Evolutionary conservation across 1,284 basidiomycete species (phyloP).

Genomic region (Pterulicium gracile): DNA sequence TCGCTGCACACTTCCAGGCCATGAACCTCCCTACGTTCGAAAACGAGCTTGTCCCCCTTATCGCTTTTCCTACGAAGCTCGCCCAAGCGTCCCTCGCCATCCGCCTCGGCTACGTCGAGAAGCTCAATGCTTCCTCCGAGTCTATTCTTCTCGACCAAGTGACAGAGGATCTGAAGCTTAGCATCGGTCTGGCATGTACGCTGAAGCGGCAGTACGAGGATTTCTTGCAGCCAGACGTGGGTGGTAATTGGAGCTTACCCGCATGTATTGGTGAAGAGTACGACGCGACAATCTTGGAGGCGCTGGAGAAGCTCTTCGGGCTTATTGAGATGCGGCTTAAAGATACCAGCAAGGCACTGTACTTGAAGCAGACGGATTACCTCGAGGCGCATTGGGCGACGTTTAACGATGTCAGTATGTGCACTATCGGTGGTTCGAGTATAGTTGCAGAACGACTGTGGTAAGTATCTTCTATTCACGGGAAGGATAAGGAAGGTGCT

Average conservation of each 20-base stretch:
- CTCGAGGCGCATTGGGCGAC: slow-evolving; percentile 96
- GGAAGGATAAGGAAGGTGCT: not conserved
- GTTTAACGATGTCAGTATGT: slow-evolving; percentile 87
- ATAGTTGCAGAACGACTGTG: slow-evolving; percentile 93
- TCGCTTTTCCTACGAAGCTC: slow-evolving; percentile 91
- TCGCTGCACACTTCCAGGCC: slow-evolving; percentile 61
- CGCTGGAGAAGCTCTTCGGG: slow-evolving; percentile 86
- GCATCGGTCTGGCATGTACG: slow-evolving; percentile 87
- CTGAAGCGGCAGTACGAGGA: slow-evolving; percentile 92
- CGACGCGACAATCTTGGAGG: slow-evolving; percentile 82
- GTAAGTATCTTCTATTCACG: slow-evolving; percentile 31
- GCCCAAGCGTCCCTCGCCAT: slow-evolving; percentile 87
- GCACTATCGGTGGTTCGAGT: slow-evolving; percentile 81
- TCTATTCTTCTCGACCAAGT: slow-evolving; percentile 93
- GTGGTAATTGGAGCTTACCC: slow-evolving; percentile 83
- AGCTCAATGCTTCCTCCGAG: slow-evolving; percentile 75
- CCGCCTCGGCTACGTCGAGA: slow-evolving; percentile 84
- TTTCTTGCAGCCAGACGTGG: slow-evolving; percentile 78
- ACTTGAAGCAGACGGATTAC: slow-evolving; percentile 97
- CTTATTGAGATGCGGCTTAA: slow-evolving; percentile 95
- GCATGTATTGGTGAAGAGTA: slow-evolving; percentile 85
- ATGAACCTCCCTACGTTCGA: slow-evolving; percentile 94
- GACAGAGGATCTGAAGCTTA: slow-evolving; percentile 87
- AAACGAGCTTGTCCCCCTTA: slow-evolving; percentile 85
- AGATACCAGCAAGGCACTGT: slow-evolving; percentile 83